phyloP scores from a whole-genome alignment of 192 early-diverging fungal genomes.

The Coemansia sp. region DNA sequence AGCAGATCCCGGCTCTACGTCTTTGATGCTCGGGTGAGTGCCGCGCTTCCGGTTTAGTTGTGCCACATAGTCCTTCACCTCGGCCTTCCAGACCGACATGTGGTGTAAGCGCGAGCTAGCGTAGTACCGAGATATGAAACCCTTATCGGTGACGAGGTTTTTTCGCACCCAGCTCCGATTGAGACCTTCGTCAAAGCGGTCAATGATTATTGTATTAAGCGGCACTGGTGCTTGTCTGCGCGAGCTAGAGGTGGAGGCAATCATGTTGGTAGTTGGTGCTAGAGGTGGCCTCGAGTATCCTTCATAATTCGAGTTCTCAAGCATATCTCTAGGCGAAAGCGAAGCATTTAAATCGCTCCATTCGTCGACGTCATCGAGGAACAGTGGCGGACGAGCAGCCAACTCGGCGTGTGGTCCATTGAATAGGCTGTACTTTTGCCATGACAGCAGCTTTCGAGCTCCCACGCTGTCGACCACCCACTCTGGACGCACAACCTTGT shows the following conservation, averaged over 20 bases:
- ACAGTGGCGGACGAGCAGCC: neutral
- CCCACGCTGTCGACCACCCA: conserved; percentile 79
- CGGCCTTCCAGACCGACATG: conserved; percentile 78
- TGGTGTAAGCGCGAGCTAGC: conserved; percentile 74
- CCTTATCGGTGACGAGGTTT: conserved; percentile 38
- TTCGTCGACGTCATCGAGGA: neutral
- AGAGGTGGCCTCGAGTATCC: neutral
- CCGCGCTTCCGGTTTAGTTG: conserved; percentile 16
- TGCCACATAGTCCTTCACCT: conserved; percentile 63
- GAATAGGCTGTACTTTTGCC: conserved; percentile 58
- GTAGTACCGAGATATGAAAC: conserved; percentile 68
- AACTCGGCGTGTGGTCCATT: neutral
- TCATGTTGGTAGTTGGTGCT: neutral
- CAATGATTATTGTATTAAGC: conserved; percentile 11
- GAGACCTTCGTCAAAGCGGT: conserved; percentile 35
- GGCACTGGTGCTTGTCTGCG: neutral
- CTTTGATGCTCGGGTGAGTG: neutral
- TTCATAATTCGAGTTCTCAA: neutral
- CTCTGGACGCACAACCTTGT: conserved; percentile 66
- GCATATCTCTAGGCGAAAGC: neutral
- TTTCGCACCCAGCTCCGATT: conserved; percentile 46
- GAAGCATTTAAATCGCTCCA: neutral
- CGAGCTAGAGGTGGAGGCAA: neutral
- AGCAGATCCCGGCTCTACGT: neutral
- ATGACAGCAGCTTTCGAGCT: conserved; percentile 61